Conservation (phyloP, 768 basidiomycete genomes). For the Trametes sanguinea region DNA sequence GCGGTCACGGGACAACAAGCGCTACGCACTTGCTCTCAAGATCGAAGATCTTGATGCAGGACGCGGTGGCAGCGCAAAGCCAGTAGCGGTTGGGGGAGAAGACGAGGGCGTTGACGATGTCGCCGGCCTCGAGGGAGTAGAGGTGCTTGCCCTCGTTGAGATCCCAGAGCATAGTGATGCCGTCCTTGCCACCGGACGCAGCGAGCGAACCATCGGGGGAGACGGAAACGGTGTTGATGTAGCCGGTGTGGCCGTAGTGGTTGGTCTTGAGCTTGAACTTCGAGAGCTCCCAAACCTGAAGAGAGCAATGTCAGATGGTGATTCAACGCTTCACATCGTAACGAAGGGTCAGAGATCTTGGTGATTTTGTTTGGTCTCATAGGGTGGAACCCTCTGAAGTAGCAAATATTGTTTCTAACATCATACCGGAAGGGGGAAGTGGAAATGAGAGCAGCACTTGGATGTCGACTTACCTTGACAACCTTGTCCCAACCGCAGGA, state of each 20-base stretch:
- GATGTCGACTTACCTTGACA: constrained; percentile 77
- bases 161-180: constrained; percentile 99
- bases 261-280: constrained; percentile 99
- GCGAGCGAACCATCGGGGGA: constrained; percentile 99
- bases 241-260: constrained; percentile 99
- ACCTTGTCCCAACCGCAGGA: constrained; percentile 99
- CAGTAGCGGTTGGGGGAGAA: constrained; percentile 99
- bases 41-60: constrained; percentile 99
- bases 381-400: constrained; percentile 37
- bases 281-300: constrained; percentile 97
- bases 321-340: background rate
- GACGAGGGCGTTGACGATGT: constrained; percentile 98
- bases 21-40: constrained; percentile 93
- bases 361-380: constrained; percentile 39
- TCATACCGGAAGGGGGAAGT: constrained; percentile 28
- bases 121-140: constrained; percentile 98
- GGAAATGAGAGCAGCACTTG: constrained; percentile 31
- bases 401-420: constrained; percentile 35
- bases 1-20: constrained; percentile 1
- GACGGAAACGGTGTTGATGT: constrained; percentile 98
- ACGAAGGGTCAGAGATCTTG: constrained; percentile 36
- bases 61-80: constrained; percentile 97
- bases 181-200: constrained; percentile 99
- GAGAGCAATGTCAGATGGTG: background rate
- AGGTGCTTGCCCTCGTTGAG: constrained; percentile 99